phyloP scores from a whole-genome alignment of 2,329 filamentous ascomycete species.

The Fonsecaea monophora region DNA sequence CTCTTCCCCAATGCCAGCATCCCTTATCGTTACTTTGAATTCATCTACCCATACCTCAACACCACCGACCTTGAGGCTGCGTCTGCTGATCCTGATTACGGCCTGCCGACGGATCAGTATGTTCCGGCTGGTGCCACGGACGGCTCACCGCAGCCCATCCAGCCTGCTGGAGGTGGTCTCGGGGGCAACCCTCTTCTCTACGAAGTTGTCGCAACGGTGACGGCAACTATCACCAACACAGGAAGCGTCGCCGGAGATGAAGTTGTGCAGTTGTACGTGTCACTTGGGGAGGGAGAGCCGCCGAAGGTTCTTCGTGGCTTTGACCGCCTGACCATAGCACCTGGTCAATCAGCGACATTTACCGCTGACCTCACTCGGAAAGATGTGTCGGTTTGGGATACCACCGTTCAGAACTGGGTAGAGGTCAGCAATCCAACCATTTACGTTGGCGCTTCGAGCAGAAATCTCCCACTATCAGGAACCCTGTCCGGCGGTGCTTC shows the following conservation, averaged over 20 bases:
- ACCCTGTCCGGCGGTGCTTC: conserved; percentile 42
- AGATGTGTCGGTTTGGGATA: conserved; percentile 89
- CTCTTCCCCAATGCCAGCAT: conserved; percentile 61
- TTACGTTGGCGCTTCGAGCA: conserved; percentile 65
- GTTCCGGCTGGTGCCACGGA: conserved; percentile 60
- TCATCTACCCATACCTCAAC: conserved; percentile 72
- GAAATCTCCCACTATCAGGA: conserved; percentile 60
- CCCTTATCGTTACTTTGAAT: conserved; percentile 56
- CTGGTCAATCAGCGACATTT: conserved; percentile 73
- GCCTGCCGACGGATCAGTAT: conserved; percentile 55
- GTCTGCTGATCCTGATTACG: conserved; percentile 62
- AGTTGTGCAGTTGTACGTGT: conserved; percentile 71
- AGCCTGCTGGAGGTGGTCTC: conserved; percentile 63
- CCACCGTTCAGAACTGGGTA: conserved; percentile 81
- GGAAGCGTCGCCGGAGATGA: conserved; percentile 58
- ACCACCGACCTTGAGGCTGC: conserved; percentile 61
- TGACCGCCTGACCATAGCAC: conserved; percentile 73
- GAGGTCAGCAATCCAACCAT: conserved; percentile 62
- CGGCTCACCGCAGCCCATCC: conserved; percentile 61
- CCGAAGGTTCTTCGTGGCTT: conserved; percentile 76
- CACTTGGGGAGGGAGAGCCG: conserved; percentile 78
- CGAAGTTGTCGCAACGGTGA: conserved; percentile 57
- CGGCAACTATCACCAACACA: conserved; percentile 59
- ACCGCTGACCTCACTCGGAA: conserved; percentile 73
- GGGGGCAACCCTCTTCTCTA: conserved; percentile 66